Evolutionary conservation across 202 grass and related monocot species (phyloP), one percentile per base, ranked within the genome.

Genomic region (Zoysia matrella): DNA sequence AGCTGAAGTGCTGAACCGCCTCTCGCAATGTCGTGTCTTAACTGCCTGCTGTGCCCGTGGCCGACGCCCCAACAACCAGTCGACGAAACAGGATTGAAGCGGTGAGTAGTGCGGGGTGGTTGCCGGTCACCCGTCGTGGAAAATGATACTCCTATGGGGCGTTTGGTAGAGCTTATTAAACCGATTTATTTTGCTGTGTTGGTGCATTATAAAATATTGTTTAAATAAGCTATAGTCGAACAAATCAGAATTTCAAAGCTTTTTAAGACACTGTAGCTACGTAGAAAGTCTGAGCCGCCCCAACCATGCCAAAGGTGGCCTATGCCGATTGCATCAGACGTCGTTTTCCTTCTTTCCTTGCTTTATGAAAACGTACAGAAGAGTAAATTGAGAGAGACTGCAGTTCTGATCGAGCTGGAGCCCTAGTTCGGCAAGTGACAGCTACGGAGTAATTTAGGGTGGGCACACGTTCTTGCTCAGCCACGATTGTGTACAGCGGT

Each of bases 41-140:
- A 85, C 60, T 61, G 82, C 52, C 48, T 73, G 22, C 22, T 73
- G 39, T 61, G 73, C 73, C 16, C 69, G 16, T 74, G 72, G 16
- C 39, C 40, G 36, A 64, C 7, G 44, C 43, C 36, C 58, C 77
- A 48, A 67, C 72, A 13, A 7, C 60, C 47, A 0, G 6, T 60
- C n/a, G 14, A 56, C 5, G n/a, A 1, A 18, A 73, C 63, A 41
- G 72, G 83, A 86, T n/a, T 9, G 73, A 65, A 46, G 67, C 44
- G 46, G n/a, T 85, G 43, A 30, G 22, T 30, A 30, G 22, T 30
- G 22, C 22, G 22, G 22, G 22, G 22, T 30, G 22, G 83, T 44
- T 85, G 79, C 73, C 22, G 46, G 67, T 82, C 69, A 63, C 76
- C 73, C 53, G 36, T 89, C 78, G 52, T 22, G 56, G 49, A 4